Evolutionary conservation across 345 rosid species (phyloP).

Genomic region (Carallia brachiata): DNA sequence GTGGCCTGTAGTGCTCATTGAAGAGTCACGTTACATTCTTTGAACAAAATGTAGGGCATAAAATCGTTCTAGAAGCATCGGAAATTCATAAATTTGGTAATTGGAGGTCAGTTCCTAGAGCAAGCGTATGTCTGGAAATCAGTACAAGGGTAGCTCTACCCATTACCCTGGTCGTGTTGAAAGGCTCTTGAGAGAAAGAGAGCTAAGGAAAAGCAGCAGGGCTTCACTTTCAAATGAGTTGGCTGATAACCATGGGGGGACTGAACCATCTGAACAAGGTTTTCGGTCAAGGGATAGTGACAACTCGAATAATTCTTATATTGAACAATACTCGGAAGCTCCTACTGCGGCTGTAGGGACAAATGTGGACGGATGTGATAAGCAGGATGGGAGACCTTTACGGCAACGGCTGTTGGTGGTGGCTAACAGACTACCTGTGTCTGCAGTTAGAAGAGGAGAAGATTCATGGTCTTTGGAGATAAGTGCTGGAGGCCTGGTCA

Average conservation of each 20-base stretch:
- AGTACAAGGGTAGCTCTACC: constrained; percentile 62
- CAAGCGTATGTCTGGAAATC: constrained; percentile 93
- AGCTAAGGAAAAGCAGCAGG: constrained; percentile 55
- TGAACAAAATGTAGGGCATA: constrained; percentile 53
- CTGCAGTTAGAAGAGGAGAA: constrained; percentile 93
- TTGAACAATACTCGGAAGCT: constrained; percentile 65
- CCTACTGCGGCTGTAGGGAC: constrained; percentile 48
- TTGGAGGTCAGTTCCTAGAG: constrained; percentile 24
- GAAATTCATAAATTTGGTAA: constrained; percentile 20
- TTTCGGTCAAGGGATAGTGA: constrained; percentile 49
- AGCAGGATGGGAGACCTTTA: constrained; percentile 62
- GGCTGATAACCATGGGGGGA: constrained; percentile 35
- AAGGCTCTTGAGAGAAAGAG: constrained; percentile 78
- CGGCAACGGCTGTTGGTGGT: constrained; percentile 91
- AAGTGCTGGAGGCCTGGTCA: constrained; percentile 97
- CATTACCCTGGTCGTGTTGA: constrained; percentile 56
- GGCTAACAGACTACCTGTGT: constrained; percentile 96
- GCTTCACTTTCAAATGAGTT: constrained; percentile 50
- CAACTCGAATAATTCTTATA: constrained; percentile 44
- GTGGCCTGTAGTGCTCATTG: constrained; percentile 21
- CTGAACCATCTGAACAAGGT: constrained; percentile 51
- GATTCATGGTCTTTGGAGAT: constrained; percentile 94
- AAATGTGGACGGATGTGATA: constrained; percentile 49
- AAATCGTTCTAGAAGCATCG: constrained; percentile 27
- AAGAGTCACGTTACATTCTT: constrained; percentile 17